Conservation (phyloP, 805 yeast species). For the Citeromyces nyonsensis region DNA sequence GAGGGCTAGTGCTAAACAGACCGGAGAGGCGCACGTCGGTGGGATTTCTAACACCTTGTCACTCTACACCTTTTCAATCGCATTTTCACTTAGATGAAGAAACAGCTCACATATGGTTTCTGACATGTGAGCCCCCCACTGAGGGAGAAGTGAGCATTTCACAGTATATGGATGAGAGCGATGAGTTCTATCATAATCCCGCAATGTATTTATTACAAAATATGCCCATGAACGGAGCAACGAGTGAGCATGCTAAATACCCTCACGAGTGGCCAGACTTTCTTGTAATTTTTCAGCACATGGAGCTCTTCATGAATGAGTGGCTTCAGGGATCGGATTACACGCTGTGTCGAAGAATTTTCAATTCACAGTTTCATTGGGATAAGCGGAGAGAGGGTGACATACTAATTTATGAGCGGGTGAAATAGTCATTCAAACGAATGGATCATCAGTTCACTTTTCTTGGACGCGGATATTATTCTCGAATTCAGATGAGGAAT, state of each 20-base stretch:
- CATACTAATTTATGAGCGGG: constrained; percentile 37
- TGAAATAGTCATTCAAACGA: not conserved
- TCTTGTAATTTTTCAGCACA: constrained; percentile 54
- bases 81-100: constrained; percentile 44
- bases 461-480: no score
- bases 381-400: constrained; percentile 72
- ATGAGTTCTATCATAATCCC: constrained; percentile 61
- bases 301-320: constrained; percentile 27
- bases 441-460: no score
- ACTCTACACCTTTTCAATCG: constrained; percentile 92
- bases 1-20: constrained; percentile 10
- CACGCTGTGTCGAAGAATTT: constrained; percentile 33
- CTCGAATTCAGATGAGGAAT: no score
- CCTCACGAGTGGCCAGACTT: constrained; percentile 54
- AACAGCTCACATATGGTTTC: constrained; percentile 45
- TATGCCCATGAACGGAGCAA: constrained; percentile 13
- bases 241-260: constrained; percentile 8
- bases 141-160: constrained; percentile 15
- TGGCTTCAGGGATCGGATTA: constrained; percentile 25
- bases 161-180: constrained; percentile 75
- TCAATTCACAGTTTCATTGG: constrained; percentile 79
- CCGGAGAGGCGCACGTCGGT: constrained; percentile 21
- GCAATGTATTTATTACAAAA: constrained; percentile 31
- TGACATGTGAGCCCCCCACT: constrained; percentile 85
- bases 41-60: constrained; percentile 91